Conservation (phyloP, 2,329 filamentous ascomycete genomes). For the Aspergillus felis region DNA sequence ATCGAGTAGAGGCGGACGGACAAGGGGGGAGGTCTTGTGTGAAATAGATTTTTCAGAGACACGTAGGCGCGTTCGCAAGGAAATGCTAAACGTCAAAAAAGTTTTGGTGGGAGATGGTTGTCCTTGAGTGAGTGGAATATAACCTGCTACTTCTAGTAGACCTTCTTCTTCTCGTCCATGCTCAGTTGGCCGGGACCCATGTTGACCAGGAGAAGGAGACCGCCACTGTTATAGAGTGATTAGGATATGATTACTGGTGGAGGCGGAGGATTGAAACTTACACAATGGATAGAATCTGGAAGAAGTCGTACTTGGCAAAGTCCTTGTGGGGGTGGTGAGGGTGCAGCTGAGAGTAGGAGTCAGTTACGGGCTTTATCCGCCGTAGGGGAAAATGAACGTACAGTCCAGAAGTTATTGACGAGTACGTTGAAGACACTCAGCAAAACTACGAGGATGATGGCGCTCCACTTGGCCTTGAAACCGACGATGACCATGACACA, state of each 20-base stretch:
- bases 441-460: slow-evolving; percentile 89
- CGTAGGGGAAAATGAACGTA: slow-evolving; percentile 48
- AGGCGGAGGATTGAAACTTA: slow-evolving; percentile 39
- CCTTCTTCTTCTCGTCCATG: slow-evolving; percentile 99
- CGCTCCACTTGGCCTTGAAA: slow-evolving; percentile 99
- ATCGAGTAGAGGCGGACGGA: not conserved
- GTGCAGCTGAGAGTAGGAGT: slow-evolving; percentile 64
- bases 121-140: slow-evolving; percentile 1
- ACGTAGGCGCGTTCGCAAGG: not conserved
- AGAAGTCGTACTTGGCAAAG: slow-evolving; percentile 99
- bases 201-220: slow-evolving; percentile 94
- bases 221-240: slow-evolving; percentile 54
- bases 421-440: slow-evolving; percentile 94
- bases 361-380: slow-evolving; percentile 9
- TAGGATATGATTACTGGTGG: not conserved
- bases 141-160: slow-evolving; percentile 61
- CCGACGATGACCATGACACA: slow-evolving; percentile 98
- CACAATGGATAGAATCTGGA: slow-evolving; percentile 99
- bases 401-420: slow-evolving; percentile 99
- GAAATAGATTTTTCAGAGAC: not conserved
- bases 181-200: slow-evolving; percentile 97
- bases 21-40: not conserved
- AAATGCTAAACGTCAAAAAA: not conserved
- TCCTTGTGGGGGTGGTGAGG: slow-evolving; percentile 99
- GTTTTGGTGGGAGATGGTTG: not conserved